Evolutionary conservation across 331 rosid genomes (phyloP).

Genomic region (Malus hybrid): DNA sequence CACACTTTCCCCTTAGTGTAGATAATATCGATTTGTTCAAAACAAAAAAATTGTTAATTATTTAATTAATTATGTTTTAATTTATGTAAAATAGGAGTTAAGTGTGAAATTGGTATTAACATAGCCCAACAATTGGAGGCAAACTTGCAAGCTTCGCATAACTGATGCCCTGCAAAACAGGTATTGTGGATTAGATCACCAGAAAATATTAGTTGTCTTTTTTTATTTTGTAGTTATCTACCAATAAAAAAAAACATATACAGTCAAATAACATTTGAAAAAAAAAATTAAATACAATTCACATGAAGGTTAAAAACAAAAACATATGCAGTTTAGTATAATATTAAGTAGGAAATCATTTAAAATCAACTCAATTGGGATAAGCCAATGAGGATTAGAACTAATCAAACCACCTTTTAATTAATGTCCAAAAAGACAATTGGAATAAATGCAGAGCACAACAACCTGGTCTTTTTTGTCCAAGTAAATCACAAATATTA

Average conservation of each 20-base stretch:
- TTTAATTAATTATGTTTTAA: background rate
- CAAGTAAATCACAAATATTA: background rate
- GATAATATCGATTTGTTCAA: no score
- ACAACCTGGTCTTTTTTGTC: background rate
- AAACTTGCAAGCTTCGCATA: slow-evolving; percentile 94
- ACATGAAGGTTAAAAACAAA: background rate
- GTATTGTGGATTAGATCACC: background rate
- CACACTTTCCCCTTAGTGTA: no score
- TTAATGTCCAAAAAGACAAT: background rate
- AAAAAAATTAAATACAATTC: background rate
- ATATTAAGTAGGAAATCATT: background rate
- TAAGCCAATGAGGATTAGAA: background rate
- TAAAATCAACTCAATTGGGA: background rate
- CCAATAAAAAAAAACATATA: background rate
- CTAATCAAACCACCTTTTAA: background rate
- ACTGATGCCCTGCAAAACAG: slow-evolving; percentile 79
- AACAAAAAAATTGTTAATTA: background rate
- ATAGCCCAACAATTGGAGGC: slow-evolving; percentile 92
- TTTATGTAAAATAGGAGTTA: background rate
- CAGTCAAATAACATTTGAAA: no score
- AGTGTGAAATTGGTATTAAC: slow-evolving; percentile 36
- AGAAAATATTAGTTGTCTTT: background rate
- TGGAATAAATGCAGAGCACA: slow-evolving; percentile 3
- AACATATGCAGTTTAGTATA: background rate
- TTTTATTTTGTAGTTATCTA: background rate